Base-by-base conservation (phyloP, 2,329 filamentous ascomycete genomes). In the Curvularia spicifera region DNA sequence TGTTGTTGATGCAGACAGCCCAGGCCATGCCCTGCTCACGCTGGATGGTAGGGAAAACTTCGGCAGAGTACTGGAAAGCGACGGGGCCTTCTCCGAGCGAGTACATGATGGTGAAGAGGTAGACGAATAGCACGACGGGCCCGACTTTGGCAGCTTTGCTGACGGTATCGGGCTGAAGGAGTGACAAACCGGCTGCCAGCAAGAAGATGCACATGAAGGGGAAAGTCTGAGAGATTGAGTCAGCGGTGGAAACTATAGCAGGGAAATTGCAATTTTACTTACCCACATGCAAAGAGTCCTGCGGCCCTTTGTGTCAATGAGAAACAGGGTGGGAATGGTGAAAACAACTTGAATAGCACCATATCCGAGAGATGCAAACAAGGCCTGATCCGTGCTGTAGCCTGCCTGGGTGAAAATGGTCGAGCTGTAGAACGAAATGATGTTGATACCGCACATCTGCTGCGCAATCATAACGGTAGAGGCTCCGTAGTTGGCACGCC, bases 401-500 rank as follows among this genome's bases (percentile, higher is more conserved):
- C 73, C 73, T 35, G 65, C 73, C 2, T 70, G 42, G 0, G 90
- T 93, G 72, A 95, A 91, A 53, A 89, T 71, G 68, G 94, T 68
- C 0, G 71, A 93, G 71, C 96, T 96, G 46, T 93, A 95, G 56
- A 89, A 82, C 0, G 92, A 92, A 13, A 97, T 89, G 2, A 87
- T 93, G 78, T 97, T 96, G 68, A 78, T 78, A 49, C 78, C 77
- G 51, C 75, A 77, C 68, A 79, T 74, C 42, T 79, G 75, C 52
- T 76, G 73, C 6, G 76, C 75, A 49, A 77, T 56, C 76, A 78
- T 78, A 52, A 78, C 73, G 2, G 73, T 76, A n/a, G 74, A 77
- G 31, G 78, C 76, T 51, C 67, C 72, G 44, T 78, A 70, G 59
- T 77, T 71, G 18, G 78, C 74, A 22, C 78, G 73, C 46, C 75